A percentile compares a stretch with the other conserved stretches of the same genome.
phyloP scores from a whole-genome alignment of 129 eudicot genomes.

The carrot (Daucus carota) region DH1_v3.0 NC_030385.2:46775501-46776000 shows the following conservation, averaged over 20 bases:
- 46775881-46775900: constrained; percentile 71
- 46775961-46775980: constrained; percentile 75
- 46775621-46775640: constrained; percentile 78
- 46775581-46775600: constrained; percentile 51
- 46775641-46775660: constrained; percentile 9
- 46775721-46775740: neutral
- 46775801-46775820: neutral
- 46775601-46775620: constrained; percentile 75
- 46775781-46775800: neutral
- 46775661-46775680: constrained; percentile 9
- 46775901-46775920: constrained; percentile 92
- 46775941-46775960: constrained; percentile 66
- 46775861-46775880: constrained; percentile 83
- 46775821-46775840: neutral
- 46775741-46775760: neutral
- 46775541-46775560: constrained; percentile 83
- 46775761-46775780: no score
- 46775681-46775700: constrained; percentile 7
- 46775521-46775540: constrained; percentile 88
- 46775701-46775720: neutral
- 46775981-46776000: constrained; percentile 72
- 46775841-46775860: constrained; percentile 38
- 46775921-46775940: constrained; percentile 74
- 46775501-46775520: constrained; percentile 87
- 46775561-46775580: constrained; percentile 66